Evolutionary conservation across 2,329 filamentous ascomycete genomes (phyloP), one percentile per base, ranked within the genome.

Genomic region (Pleurostoma richardsiae): DNA sequence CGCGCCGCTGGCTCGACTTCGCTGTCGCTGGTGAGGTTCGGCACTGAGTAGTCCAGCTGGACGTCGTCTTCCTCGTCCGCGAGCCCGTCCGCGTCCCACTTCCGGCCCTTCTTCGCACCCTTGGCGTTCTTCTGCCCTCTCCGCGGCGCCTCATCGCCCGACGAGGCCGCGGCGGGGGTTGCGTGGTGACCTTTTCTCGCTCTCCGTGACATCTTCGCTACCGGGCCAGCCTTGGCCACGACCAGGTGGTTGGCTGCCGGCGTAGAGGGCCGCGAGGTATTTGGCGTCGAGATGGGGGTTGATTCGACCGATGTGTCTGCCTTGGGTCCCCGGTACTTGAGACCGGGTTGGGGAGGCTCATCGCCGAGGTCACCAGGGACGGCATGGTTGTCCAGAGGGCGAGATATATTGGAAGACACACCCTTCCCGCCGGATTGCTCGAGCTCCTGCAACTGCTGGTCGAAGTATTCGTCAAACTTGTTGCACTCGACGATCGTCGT

Each of bases 401-500:
- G 19, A 19, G 19, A 19, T 19, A 19, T 19, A 19, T 19, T 2
- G 19, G 19, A 19, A 2, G 19, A 19, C 19, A 19, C 19, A n/a
- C 53, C 52, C 39, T 65, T 64, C 38, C 58, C 59, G 52, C 71
- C 76, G 29, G 74, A 72, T 52, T 78, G 79, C 59, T 83, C 90
- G 26, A 99, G 76, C 63, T 96, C 89, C 54, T 82, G 79, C 52
- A 97, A 73, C 68, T 97, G 90, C 60, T 95, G 88, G 63, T 97
- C 89, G 64, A 97, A 99, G 67, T 96, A 97, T 57, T 86, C 79
- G 61, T 95, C 90, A 62, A 99, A 99, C 43, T 81, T 79, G 44
- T 74, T 64, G 69, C 90, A 96, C 62, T 91, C 82, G 48, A 94
- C 76, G 27, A 88, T 75, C 45, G 87, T 90, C 8, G 84, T 88